phyloP scores from a whole-genome alignment of 228 moss, liverwort and hornwort genomes.

The Sphagnum fallax region DNA sequence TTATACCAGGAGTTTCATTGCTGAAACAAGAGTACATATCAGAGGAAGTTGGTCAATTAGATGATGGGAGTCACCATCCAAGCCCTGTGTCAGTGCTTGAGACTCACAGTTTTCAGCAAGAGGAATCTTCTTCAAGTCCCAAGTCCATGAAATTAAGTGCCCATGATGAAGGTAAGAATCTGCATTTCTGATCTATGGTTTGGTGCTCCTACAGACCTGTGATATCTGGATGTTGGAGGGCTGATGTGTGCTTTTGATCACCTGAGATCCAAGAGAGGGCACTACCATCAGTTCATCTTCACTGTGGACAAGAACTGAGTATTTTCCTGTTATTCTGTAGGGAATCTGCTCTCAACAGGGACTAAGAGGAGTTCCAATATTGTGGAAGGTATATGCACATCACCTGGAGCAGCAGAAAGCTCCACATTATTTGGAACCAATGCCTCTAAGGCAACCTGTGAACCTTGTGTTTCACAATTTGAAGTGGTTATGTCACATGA shows the following conservation, averaged over 20 bases:
- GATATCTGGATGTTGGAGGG: too few species aligned
- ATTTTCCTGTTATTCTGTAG: background rate
- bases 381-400: background rate
- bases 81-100: conserved; percentile 92
- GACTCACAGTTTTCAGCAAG: conserved; percentile 63
- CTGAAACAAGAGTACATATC: conserved; percentile 35
- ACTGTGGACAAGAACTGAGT: background rate
- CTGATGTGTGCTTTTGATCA: background rate
- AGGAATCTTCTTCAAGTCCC: conserved; percentile 61
- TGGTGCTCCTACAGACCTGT: too few species aligned
- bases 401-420: conserved; percentile 5
- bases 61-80: conserved; percentile 44
- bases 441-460: conserved; percentile 12
- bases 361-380: background rate
- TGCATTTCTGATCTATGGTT: too few species aligned
- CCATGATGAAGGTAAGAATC: conserved; percentile 41
- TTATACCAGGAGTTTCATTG: conserved; percentile 30
- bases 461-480: conserved; percentile 15
- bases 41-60: conserved; percentile 28
- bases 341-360: background rate
- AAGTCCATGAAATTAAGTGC: conserved; percentile 39
- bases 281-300: too few species aligned
- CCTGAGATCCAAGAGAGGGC: too few species aligned
- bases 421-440: conserved; percentile 9
- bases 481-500: conserved; percentile 29